A percentile compares a stretch with the other conserved stretches of the same genome.
Conservation (phyloP, 1,284 basidiomycete genomes). For the Tausonia pullulans region DNA sequence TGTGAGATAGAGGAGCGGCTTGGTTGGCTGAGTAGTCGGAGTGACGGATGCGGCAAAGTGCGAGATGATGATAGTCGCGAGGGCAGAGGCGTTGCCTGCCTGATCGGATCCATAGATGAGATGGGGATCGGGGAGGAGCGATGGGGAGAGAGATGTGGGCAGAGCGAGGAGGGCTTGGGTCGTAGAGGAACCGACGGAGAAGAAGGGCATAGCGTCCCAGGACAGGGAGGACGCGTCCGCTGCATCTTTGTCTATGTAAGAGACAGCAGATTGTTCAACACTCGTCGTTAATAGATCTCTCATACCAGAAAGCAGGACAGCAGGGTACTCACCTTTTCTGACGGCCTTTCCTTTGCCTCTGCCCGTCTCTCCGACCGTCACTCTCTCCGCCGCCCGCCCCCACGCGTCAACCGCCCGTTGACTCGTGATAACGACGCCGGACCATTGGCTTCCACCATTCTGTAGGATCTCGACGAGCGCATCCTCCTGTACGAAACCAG, state of each 20-base stretch:
- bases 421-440: constrained; percentile 14
- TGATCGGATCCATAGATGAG: not conserved
- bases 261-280: too few relatives aligned
- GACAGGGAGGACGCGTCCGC: too few relatives aligned
- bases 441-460: not conserved
- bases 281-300: too few relatives aligned
- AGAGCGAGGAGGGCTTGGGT: not conserved
- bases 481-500: constrained; percentile 2
- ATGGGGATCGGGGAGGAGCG: not conserved
- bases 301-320: too few relatives aligned
- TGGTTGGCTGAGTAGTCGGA: not conserved
- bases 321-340: not conserved
- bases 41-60: not conserved
- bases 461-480: not conserved
- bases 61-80: constrained; percentile 3
- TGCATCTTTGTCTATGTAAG: too few relatives aligned
- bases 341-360: constrained; percentile 6
- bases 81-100: constrained; percentile 14
- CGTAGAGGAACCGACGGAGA: constrained; percentile 15
- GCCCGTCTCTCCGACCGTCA: not conserved
- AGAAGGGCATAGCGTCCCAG: constrained; percentile 9
- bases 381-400: not conserved
- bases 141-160: not conserved
- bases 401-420: constrained; percentile 13
- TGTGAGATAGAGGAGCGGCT: constrained; percentile 14